Percentiles rank a stretch among this genome's conserved stretches.
Conservation (phyloP, 176 grass and related monocot genomes). For the Chrysopogon serrulatus region DNA sequence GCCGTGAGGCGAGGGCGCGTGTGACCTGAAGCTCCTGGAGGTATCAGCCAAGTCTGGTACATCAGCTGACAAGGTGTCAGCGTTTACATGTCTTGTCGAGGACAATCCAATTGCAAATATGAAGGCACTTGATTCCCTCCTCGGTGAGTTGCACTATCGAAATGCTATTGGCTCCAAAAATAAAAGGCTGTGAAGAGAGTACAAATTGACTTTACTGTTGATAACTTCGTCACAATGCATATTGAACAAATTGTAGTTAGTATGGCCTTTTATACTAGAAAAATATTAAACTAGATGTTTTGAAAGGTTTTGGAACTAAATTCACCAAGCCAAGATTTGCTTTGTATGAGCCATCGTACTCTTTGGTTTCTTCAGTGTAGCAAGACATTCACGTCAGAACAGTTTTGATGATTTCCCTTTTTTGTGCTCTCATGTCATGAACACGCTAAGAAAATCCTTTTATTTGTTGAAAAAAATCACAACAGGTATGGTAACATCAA, state of each 20-base stretch:
- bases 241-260: background rate
- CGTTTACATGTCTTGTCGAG: conserved; percentile 84
- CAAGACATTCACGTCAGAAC: background rate
- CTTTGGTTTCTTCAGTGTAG: background rate
- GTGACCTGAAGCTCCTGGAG: conserved; percentile 82
- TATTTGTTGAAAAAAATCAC: conserved; percentile 6
- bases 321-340: background rate
- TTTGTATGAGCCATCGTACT: background rate
- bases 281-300: background rate
- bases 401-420: background rate
- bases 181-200: background rate
- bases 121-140: conserved; percentile 76
- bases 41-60: conserved; percentile 79
- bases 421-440: background rate
- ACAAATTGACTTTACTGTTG: background rate
- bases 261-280: background rate
- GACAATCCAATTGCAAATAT: conserved; percentile 95
- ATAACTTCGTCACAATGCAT: background rate
- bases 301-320: background rate
- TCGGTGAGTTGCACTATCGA: conserved; percentile 57
- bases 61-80: conserved; percentile 85
- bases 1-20: conserved; percentile 45
- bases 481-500: conserved; percentile 96
- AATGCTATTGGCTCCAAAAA: background rate
- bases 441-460: conserved; percentile 20